These are phyloP conservation scores for Dictyostelium firmibasis DNA, from an alignment of 78 protist species.

Conservation along the genomic window DNA sequence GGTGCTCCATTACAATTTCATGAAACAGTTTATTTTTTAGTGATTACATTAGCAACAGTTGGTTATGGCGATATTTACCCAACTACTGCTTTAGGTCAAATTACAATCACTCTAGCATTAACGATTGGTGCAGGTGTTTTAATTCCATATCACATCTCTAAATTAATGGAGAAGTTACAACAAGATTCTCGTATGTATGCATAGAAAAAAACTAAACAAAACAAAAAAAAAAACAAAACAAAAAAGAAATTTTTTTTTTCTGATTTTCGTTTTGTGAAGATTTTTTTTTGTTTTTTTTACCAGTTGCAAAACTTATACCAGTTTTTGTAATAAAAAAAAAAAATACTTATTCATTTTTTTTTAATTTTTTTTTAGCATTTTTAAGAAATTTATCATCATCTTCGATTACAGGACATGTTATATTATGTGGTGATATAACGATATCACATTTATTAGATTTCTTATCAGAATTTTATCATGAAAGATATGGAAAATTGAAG, in stretches of 20 bases:
- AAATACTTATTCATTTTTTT: too few relatives aligned
- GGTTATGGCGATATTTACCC: slow-evolving; percentile 82
- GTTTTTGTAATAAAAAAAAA: too few relatives aligned
- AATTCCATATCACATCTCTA: slow-evolving; percentile 70
- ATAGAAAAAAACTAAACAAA: background rate
- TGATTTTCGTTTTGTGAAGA: background rate
- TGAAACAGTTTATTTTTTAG: slow-evolving; percentile 66
- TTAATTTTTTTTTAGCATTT: slow-evolving; percentile 24
- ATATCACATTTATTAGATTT: slow-evolving; percentile 71
- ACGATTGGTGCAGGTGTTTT: slow-evolving; percentile 77
- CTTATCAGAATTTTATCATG: slow-evolving; percentile 62
- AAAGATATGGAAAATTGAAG: slow-evolving; percentile 54
- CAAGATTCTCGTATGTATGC: slow-evolving; percentile 75
- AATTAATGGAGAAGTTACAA: slow-evolving; percentile 77
- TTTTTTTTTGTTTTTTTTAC: background rate
- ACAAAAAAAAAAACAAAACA: too few relatives aligned
- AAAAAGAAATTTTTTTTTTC: too few relatives aligned
- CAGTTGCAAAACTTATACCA: too few relatives aligned
- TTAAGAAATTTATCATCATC: slow-evolving; percentile 70
- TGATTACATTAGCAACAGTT: slow-evolving; percentile 73
- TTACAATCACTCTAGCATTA: slow-evolving; percentile 64
- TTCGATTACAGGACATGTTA: slow-evolving; percentile 66
- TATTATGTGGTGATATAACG: slow-evolving; percentile 63
- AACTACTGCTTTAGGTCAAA: slow-evolving; percentile 71
- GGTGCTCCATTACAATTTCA: slow-evolving; percentile 49